Conservation (phyloP, 2,329 filamentous ascomycete species). For the Talaromyces sp. region DNA sequence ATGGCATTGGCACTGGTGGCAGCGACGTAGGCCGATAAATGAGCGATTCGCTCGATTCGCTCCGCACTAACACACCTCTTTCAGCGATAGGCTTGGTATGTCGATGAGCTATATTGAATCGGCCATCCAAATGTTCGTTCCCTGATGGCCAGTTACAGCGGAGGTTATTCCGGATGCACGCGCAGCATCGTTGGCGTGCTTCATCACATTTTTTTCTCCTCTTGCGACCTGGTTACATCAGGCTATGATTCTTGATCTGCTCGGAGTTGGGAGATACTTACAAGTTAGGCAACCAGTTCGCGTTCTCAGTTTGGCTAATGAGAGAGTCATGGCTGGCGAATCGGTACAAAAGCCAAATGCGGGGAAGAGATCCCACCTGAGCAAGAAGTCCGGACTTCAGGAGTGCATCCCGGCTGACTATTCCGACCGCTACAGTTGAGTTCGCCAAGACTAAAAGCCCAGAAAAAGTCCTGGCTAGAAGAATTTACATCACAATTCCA, state of each 20-base stretch:
- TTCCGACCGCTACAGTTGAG: no score
- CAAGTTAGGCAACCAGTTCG: conserved; percentile 17
- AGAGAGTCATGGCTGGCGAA: not conserved
- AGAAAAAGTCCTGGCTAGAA: no score
- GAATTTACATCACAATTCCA: no score
- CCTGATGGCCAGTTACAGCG: conserved; percentile 8
- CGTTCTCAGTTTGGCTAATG: conserved; percentile 14
- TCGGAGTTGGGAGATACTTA: not conserved
- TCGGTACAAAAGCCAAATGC: no score
- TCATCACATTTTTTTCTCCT: conserved; percentile 25
- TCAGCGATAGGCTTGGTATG: not conserved
- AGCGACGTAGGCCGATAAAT: not conserved
- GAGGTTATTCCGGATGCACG: conserved; percentile 16
- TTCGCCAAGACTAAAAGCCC: no score
- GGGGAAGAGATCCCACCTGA: no score
- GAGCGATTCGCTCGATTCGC: no score
- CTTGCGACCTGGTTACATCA: conserved; percentile 1
- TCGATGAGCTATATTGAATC: not conserved
- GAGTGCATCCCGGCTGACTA: no score
- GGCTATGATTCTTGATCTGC: not conserved
- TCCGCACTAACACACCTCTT: no score
- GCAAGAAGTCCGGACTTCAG: no score
- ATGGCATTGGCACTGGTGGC: conserved; percentile 11
- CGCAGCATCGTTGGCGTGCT: conserved; percentile 13
- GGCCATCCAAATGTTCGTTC: not conserved